Percentiles rank a stretch among this genome's conserved stretches.
phyloP scores from a whole-genome alignment of 2,329 filamentous ascomycete genomes.

The Ophiostoma sp. region DNA sequence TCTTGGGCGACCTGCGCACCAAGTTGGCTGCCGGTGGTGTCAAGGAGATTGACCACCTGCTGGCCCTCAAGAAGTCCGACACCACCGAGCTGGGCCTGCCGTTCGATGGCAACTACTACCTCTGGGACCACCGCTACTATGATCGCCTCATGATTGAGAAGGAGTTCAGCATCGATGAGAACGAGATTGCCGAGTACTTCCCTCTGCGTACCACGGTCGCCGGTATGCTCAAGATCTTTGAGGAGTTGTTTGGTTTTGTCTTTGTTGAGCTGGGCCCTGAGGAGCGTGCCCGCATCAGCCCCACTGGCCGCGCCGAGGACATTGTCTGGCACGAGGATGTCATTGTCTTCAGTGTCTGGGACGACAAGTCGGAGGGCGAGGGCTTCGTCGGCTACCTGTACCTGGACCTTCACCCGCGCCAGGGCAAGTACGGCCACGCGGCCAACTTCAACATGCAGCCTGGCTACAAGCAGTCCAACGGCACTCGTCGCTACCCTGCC shows the following conservation, averaged over 20 bases:
- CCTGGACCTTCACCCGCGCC: conserved; percentile 75
- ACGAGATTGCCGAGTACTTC: conserved; percentile 81
- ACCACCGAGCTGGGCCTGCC: conserved; percentile 58
- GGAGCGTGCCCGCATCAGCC: conserved; percentile 64
- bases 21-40: conserved; percentile 68
- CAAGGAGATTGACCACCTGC: conserved; percentile 69
- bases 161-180: conserved; percentile 77
- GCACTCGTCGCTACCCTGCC: conserved; percentile 71
- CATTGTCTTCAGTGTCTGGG: conserved; percentile 80
- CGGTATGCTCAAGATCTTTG: conserved; percentile 81
- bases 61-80: conserved; percentile 72
- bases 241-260: conserved; percentile 75
- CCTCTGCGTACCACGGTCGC: conserved; percentile 71
- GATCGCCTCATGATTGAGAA: conserved; percentile 77
- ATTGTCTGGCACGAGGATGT: conserved; percentile 83
- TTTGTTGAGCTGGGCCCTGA: conserved; percentile 72
- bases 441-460: conserved; percentile 83
- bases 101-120: conserved; percentile 70
- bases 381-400: conserved; percentile 81
- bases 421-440: conserved; percentile 81
- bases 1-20: conserved; percentile 67
- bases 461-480: conserved; percentile 66
- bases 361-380: conserved; percentile 68
- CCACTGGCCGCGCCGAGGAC: conserved; percentile 67
- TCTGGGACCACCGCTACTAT: conserved; percentile 82